Evolutionary conservation across 768 basidiomycete species (phyloP).

Genomic region (Lentinus brumalis): DNA sequence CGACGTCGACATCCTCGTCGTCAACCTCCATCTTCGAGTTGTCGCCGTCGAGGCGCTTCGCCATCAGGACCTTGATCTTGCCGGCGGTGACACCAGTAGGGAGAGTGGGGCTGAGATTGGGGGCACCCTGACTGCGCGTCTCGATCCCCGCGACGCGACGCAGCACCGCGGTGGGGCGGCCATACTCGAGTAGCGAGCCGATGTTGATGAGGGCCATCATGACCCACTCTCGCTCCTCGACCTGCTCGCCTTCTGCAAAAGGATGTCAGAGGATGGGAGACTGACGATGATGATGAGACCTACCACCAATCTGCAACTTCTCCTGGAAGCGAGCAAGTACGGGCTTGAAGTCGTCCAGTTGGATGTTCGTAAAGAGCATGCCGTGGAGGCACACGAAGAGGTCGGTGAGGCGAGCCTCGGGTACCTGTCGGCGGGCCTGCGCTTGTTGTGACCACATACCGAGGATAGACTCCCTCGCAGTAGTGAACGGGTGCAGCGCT

Average conservation of each 20-base stretch:
- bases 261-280: background rate
- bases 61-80: slow-evolving; percentile 39
- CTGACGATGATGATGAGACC: background rate
- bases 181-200: slow-evolving; percentile 84
- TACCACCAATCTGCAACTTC: slow-evolving; percentile 72
- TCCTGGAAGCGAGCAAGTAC: slow-evolving; percentile 86
- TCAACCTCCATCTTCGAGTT: slow-evolving; percentile 70
- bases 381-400: slow-evolving; percentile 93
- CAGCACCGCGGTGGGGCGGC: slow-evolving; percentile 70
- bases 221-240: slow-evolving; percentile 88
- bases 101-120: slow-evolving; percentile 47
- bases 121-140: slow-evolving; percentile 36
- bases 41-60: slow-evolving; percentile 39
- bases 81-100: slow-evolving; percentile 43
- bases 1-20: slow-evolving; percentile 42
- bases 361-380: slow-evolving; percentile 95
- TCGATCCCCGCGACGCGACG: slow-evolving; percentile 57
- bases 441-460: slow-evolving; percentile 82
- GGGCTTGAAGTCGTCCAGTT: slow-evolving; percentile 87
- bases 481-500: slow-evolving; percentile 84
- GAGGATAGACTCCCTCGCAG: slow-evolving; percentile 87
- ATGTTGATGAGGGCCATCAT: slow-evolving; percentile 94
- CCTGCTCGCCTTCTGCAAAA: slow-evolving; percentile 43
- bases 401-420: slow-evolving; percentile 74
- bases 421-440: slow-evolving; percentile 71